A percentile compares a stretch with the other conserved stretches of the same genome.
Evolutionary conservation across 108 stramenopile species (phyloP).

Genomic region (Craspedostauros australis): DNA sequence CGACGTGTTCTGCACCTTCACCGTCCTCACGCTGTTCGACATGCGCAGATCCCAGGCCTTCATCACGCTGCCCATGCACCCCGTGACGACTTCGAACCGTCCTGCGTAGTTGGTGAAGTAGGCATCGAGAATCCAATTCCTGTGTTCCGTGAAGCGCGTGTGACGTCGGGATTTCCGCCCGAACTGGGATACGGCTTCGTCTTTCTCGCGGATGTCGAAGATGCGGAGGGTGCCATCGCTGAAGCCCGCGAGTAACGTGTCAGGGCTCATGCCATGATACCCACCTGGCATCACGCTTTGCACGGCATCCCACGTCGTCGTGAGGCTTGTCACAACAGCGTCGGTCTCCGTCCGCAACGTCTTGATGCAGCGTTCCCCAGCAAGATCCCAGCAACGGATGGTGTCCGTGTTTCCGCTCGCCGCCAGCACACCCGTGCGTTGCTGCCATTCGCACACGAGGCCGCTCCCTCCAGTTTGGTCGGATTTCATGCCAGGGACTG

Average conservation of each 20-base stretch:
- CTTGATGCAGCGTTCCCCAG: slow-evolving; percentile 52
- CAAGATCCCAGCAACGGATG: slow-evolving; percentile 92
- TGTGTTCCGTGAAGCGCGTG: slow-evolving; percentile 54
- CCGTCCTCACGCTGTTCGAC: slow-evolving; percentile 47
- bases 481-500: slow-evolving; percentile 66
- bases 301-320: slow-evolving; percentile 64
- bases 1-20: slow-evolving; percentile 78
- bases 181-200: slow-evolving; percentile 7
- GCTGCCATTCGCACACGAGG: slow-evolving; percentile 86
- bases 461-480: slow-evolving; percentile 66
- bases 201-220: slow-evolving; percentile 72
- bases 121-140: slow-evolving; percentile 80
- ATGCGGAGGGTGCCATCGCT: slow-evolving; percentile 83
- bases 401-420: slow-evolving; percentile 69
- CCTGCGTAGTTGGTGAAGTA: slow-evolving; percentile 65
- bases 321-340: slow-evolving; percentile 79
- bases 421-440: slow-evolving; percentile 53
- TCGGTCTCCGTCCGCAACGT: slow-evolving; percentile 49
- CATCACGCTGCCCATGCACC: slow-evolving; percentile 79
- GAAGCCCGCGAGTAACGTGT: slow-evolving; percentile 80
- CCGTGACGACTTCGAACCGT: slow-evolving; percentile 69
- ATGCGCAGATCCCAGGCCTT: slow-evolving; percentile 90
- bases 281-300: slow-evolving; percentile 19
- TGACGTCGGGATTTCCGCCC: slow-evolving; percentile 17
- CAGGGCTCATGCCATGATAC: slow-evolving; percentile 52